Evolutionary conservation across 1,284 basidiomycete species (phyloP).

Genomic region (Xerocomus minutiporus): DNA sequence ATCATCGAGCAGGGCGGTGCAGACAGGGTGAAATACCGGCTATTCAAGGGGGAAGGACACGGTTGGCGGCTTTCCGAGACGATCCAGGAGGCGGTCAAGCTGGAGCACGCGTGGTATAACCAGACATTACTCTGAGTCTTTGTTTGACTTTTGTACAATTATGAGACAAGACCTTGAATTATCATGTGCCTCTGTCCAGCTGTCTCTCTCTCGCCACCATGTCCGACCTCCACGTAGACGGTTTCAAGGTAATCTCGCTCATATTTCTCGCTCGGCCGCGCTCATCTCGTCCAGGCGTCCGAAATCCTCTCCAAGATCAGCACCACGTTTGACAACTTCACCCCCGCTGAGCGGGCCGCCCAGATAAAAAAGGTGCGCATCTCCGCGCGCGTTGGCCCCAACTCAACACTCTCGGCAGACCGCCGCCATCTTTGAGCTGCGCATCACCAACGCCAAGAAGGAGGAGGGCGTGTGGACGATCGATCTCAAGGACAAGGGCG

Average conservation of each 20-base stretch:
- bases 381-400: neutral
- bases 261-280: neutral
- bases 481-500: conserved; percentile 88
- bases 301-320: conserved; percentile 63
- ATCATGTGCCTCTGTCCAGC: conserved; percentile 11
- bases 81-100: conserved; percentile 41
- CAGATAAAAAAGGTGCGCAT: conserved; percentile 79
- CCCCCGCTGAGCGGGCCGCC: conserved; percentile 70
- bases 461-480: conserved; percentile 88
- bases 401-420: conserved; percentile 42
- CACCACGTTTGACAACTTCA: conserved; percentile 58
- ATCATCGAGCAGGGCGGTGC: conserved; percentile 35
- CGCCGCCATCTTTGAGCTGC: conserved; percentile 88
- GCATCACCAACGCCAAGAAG: conserved; percentile 74
- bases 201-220: conserved; percentile 30
- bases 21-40: conserved; percentile 42
- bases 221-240: conserved; percentile 54
- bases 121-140: conserved; percentile 12
- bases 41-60: conserved; percentile 53
- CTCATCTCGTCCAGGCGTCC: conserved; percentile 51
- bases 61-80: conserved; percentile 47
- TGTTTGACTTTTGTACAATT: neutral
- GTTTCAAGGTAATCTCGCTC: conserved; percentile 46
- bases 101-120: conserved; percentile 36
- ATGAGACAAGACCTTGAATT: neutral